phyloP scores from a whole-genome alignment of 768 basidiomycete genomes.

The Cytidiella melzeri region DNA sequence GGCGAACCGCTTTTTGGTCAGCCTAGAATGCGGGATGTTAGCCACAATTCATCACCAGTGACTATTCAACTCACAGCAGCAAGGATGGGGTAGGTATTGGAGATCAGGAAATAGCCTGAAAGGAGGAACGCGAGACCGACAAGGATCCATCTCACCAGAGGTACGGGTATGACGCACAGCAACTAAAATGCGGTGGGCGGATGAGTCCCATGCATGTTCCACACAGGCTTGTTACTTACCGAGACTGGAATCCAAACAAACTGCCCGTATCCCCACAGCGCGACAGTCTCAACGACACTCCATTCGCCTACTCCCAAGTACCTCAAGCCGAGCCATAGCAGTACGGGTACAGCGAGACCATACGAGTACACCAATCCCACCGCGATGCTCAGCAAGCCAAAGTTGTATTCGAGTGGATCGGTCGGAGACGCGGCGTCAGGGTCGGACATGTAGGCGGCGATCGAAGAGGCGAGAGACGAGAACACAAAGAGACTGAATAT shows the following conservation, averaged over 20 bases:
- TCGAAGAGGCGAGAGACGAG: conserved; percentile 85
- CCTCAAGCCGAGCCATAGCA: conserved; percentile 79
- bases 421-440: conserved; percentile 28
- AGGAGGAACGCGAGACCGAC: conserved; percentile 65
- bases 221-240: conserved; percentile 34
- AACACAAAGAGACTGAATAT: conserved; percentile 91
- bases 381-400: conserved; percentile 77
- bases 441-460: conserved; percentile 77
- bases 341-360: conserved; percentile 72
- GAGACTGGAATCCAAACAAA: conserved; percentile 89
- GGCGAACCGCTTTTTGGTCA: conserved; percentile 79
- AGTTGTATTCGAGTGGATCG: conserved; percentile 69
- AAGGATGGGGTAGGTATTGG: conserved; percentile 87
- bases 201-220: neutral
- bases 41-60: conserved; percentile 1
- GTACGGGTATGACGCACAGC: conserved; percentile 80
- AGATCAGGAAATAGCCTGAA: conserved; percentile 83
- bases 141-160: conserved; percentile 77
- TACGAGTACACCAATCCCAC: conserved; percentile 84
- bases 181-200: conserved; percentile 38
- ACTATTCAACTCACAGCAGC: conserved; percentile 52
- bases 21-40: conserved; percentile 40
- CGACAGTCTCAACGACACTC: conserved; percentile 77
- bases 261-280: conserved; percentile 76
- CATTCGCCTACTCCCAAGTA: conserved; percentile 90